Base-by-base conservation (phyloP, 31 red algal species). In the Asparagopsis taxiformis region DNA sequence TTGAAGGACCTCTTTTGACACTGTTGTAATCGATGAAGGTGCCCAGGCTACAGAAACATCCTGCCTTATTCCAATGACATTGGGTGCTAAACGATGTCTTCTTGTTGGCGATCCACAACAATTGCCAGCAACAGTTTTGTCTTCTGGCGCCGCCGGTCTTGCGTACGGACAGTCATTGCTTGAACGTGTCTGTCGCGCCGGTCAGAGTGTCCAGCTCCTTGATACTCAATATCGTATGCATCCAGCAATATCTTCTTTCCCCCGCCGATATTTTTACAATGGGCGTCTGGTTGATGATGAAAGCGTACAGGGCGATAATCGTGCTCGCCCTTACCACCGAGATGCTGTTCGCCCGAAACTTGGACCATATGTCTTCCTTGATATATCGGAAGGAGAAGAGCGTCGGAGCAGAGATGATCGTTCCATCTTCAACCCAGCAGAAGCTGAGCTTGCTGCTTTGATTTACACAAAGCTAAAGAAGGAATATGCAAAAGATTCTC, bases 171-270 rank as follows among this genome's bases (percentile, higher is more conserved):
- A 79, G 56, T 86, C 79, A 3, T 62, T 97, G 31, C 64, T 99
- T 48, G 91, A 99, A 53, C 87, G 96, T 16, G 63, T 93, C 37
- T 68, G 34, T 30, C 86, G 59, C 15, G 74, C 69, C 29, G 89
- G 85, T 10, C 60, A 75, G 59, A 31, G 20, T 19, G 69, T 82
- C 17, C 70, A 71, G 43, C 51, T 94, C 21, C 84, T 99, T 7
- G 83, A 94, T 65, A 91, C 85, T 10, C 96, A 99, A 66, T 99
- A 99, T 83, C 86, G 96, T 28, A 99, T 99, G 96, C 91, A 99
- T 72, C 96, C 96, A 46, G 83, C 80, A 19, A 99, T 99, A 70
- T 85, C 88, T 3, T 77, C 69, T 17, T 99, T 99, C 61, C 96
- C 96, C 0, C 39, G 75, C 15, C 70, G 82, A 6, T 81, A 91